Evolutionary conservation across 441 rosid genomes (phyloP), one percentile per base, ranked within the genome.

Genomic region (Pelargonium cotyledonis): DNA sequence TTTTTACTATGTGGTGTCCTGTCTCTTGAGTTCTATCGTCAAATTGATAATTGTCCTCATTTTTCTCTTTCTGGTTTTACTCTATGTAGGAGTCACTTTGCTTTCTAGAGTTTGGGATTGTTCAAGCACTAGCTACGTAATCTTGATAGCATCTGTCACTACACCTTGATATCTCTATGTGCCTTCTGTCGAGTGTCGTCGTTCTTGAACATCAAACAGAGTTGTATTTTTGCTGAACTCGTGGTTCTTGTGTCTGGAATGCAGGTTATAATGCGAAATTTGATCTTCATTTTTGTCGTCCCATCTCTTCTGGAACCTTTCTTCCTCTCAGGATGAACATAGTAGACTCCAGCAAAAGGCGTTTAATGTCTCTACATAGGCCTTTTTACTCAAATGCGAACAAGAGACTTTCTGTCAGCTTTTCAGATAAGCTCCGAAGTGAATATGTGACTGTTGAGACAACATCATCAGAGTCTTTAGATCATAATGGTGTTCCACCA

Each of bases 391-490:
- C 70, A 1, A 75, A 77, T 68, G 57, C 67, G 53, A 75, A 65
- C 43, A 81, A 70, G 66, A 77, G 40, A 1, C 73, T 82, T 72
- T 76, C 81, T 1, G 53, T 75, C 6, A 73, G 68, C 76, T 84
- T 79, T 21, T 83, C 91, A 0, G 89, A 87, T 79, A 78, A 77
- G 76, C 74, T 68, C 65, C 76, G 40, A 67, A 72, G 82, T 63
- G 88, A 81, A 44, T 74, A 69, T 65, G 18, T 61, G 61, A 80
- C 74, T 77, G 80, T 72, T 23, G 86, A 82, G 70, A 77, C 77
- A 15, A 35, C 81, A 43, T 78, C 79, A 49, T 65, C 68, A 1
- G 78, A 74, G 51, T 77, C 79, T 68, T 71, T 77, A 18, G 73
- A 81, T 72, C 68, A 41, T 61, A 80, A 85, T 80, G 70, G 67